Conservation (phyloP, 495 filamentous ascomycete species). For the Rusavskia elegans region DNA sequence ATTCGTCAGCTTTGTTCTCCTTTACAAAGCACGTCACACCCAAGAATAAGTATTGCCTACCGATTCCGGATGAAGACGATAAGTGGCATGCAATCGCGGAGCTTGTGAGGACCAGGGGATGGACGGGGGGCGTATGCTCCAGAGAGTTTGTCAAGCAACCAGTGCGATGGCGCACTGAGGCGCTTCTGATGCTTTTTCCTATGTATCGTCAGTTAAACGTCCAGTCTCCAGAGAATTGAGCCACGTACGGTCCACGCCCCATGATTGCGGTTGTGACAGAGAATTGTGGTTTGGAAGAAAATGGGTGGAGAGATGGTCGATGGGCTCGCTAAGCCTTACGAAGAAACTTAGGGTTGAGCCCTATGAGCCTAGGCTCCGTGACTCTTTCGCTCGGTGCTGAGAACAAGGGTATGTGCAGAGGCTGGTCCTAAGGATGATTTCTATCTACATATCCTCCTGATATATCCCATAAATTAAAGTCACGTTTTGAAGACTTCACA, state of each 20-base stretch:
- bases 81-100: constrained; percentile 95
- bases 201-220: constrained; percentile 7
- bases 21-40: no score
- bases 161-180: constrained; percentile 94
- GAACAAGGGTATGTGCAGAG: no score
- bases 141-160: constrained; percentile 98
- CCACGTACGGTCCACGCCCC: constrained; percentile 53
- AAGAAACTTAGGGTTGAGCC: no score
- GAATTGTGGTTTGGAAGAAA: background rate
- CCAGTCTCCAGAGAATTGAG: constrained; percentile 1
- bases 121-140: constrained; percentile 93
- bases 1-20: background rate
- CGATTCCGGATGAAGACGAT: constrained; percentile 98
- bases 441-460: no score
- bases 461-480: no score
- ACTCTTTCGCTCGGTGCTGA: no score
- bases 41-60: constrained; percentile 14
- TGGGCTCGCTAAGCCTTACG: no score
- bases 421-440: no score
- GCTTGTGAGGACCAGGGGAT: constrained; percentile 96
- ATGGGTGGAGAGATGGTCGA: background rate
- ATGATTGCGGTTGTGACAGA: constrained; percentile 24
- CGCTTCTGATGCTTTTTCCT: constrained; percentile 99
- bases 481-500: no score
- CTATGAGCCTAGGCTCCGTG: no score